Evolutionary conservation across 768 basidiomycete genomes (phyloP).

Genomic region (Harrya chromipes): DNA sequence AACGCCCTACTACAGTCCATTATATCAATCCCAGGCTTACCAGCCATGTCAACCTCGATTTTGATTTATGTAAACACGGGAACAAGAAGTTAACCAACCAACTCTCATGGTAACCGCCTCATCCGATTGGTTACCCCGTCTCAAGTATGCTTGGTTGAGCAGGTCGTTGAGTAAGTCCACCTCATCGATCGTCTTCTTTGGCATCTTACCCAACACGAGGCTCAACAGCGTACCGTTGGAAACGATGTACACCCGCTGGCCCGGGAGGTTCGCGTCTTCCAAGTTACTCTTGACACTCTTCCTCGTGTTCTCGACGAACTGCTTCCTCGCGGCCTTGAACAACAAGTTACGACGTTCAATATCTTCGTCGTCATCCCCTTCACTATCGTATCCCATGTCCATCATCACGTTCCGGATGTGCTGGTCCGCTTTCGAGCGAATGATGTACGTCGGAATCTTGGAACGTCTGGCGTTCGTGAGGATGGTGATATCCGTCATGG

Average conservation of each 20-base stretch:
- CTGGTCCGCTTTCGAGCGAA: constrained; percentile 32
- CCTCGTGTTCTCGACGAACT: constrained; percentile 16
- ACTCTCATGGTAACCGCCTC: no score
- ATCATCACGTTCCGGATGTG: constrained; percentile 20
- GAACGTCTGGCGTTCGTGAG: constrained; percentile 29
- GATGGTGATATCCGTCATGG: constrained; percentile 33
- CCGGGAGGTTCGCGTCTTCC: no score
- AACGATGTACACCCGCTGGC: no score
- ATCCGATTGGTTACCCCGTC: background rate
- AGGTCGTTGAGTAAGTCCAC: constrained; percentile 19
- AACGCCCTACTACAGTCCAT: no score
- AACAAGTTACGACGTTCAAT: constrained; percentile 6
- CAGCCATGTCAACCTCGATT: no score
- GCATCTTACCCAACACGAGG: no score
- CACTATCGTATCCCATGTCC: constrained; percentile 19
- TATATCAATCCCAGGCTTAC: no score
- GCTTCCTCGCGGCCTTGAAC: constrained; percentile 10
- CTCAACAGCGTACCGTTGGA: no score
- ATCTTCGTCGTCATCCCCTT: constrained; percentile 14
- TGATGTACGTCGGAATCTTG: constrained; percentile 33
- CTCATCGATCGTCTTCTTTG: constrained; percentile 24
- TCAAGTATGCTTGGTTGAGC: constrained; percentile 8
- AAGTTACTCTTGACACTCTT: no score
- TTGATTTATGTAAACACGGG: no score
- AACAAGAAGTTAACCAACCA: no score